Conservation (phyloP, 176 grass and related monocot species). For the Cenchrus americanus region DNA sequence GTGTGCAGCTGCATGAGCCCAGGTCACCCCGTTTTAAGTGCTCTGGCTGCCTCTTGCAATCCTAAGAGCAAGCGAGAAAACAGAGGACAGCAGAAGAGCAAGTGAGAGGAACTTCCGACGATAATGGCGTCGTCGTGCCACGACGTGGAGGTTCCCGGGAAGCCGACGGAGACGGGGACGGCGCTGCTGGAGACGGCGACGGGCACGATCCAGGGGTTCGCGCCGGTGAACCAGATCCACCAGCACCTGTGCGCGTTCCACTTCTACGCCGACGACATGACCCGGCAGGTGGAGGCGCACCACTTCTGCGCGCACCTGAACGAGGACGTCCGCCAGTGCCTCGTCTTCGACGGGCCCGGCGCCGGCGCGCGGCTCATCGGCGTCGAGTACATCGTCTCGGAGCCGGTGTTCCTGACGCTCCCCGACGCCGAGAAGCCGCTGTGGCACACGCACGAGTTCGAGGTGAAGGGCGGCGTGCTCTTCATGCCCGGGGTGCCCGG, state of each 20-base stretch:
- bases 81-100: accelerated
- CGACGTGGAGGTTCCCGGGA: constrained; percentile 58
- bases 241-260: constrained; percentile 96
- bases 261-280: constrained; percentile 87
- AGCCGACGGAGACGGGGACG: constrained; percentile 67
- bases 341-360: constrained; percentile 69
- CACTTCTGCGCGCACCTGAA: constrained; percentile 83
- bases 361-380: constrained; percentile 70
- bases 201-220: constrained; percentile 73
- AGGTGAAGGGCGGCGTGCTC: constrained; percentile 74
- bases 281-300: constrained; percentile 83
- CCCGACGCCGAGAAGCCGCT: constrained; percentile 87
- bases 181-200: constrained; percentile 75
- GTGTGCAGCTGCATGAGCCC: constrained; percentile 31
- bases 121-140: constrained; percentile 53
- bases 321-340: constrained; percentile 87
- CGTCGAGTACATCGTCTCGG: constrained; percentile 70
- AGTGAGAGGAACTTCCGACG: neutral
- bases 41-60: neutral
- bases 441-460: constrained; percentile 93
- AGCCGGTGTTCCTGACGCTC: constrained; percentile 70
- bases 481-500: constrained; percentile 76
- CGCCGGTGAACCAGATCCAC: constrained; percentile 73
- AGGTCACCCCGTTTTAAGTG: neutral
- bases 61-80: neutral